A percentile compares a stretch with the other conserved stretches of the same genome.
Evolutionary conservation across 306 rosid species (phyloP).

Genomic region (Lagenaria siceraria): DNA sequence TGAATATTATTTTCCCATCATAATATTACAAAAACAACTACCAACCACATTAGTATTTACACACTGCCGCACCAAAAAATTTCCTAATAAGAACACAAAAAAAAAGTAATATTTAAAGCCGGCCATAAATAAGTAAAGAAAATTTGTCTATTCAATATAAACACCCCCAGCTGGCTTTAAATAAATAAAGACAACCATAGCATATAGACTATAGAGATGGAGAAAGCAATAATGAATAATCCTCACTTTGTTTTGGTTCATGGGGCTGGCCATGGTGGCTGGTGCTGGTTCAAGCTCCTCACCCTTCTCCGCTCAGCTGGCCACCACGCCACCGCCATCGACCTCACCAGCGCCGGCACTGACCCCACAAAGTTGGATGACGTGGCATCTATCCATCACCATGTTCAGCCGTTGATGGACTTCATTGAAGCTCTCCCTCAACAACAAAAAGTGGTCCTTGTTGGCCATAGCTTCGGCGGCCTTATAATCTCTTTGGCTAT

Average conservation of each 20-base stretch:
- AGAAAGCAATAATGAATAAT: no score
- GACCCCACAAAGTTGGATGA: not conserved
- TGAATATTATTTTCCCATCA: no score
- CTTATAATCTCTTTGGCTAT: not conserved
- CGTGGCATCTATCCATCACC: not conserved
- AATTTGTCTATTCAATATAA: no score
- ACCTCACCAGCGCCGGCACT: not conserved
- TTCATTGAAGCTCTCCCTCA: not conserved
- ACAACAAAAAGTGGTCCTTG: not conserved
- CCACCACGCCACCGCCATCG: not conserved
- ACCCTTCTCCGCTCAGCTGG: not conserved
- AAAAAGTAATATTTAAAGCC: no score
- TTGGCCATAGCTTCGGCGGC: slow-evolving; percentile 1
- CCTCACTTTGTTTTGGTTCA: slow-evolving; percentile 7
- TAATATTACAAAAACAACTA: no score
- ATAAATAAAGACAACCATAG: no score
- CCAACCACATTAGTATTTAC: no score
- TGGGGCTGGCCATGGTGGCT: slow-evolving; percentile 3
- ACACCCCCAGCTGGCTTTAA: not conserved
- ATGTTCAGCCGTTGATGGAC: not conserved
- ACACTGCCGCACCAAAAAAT: no score
- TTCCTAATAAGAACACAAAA: no score
- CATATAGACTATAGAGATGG: no score
- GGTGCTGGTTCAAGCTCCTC: slow-evolving; percentile 9
- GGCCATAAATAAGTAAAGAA: no score